A percentile compares a stretch with the other conserved stretches of the same genome.
phyloP scores from a whole-genome alignment of 2,329 filamentous ascomycete species.

The Falciphora oryzae region DNA sequence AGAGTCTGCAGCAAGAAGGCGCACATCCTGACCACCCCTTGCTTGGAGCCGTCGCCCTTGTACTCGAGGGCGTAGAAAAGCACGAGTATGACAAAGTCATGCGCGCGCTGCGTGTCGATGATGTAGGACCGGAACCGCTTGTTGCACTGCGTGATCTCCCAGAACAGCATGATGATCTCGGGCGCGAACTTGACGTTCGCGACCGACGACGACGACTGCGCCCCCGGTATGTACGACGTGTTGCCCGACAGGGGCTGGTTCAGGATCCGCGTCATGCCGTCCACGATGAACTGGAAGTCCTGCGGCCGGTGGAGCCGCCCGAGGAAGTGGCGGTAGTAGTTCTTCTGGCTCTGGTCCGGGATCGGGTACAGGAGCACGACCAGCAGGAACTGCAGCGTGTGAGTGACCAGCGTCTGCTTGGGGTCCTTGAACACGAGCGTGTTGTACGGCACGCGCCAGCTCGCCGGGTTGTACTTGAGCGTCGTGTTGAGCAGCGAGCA shows the following conservation, averaged over 20 bases:
- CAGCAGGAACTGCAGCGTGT: slow-evolving; percentile 86
- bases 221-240: slow-evolving; percentile 79
- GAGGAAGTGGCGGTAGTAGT: slow-evolving; percentile 89
- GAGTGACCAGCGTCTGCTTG: slow-evolving; percentile 84
- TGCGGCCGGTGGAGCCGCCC: slow-evolving; percentile 86
- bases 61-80: slow-evolving; percentile 92
- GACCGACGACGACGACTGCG: slow-evolving; percentile 57
- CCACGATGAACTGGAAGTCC: slow-evolving; percentile 95
- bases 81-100: slow-evolving; percentile 87
- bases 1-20: slow-evolving; percentile 94
- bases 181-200: slow-evolving; percentile 65
- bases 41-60: slow-evolving; percentile 77
- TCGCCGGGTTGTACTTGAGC: slow-evolving; percentile 90
- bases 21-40: slow-evolving; percentile 93
- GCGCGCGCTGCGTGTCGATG: slow-evolving; percentile 86
- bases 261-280: slow-evolving; percentile 87
- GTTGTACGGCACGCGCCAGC: slow-evolving; percentile 92
- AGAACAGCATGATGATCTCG: slow-evolving; percentile 95
- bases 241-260: slow-evolving; percentile 90
- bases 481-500: slow-evolving; percentile 94
- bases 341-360: slow-evolving; percentile 69
- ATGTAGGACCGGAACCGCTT: slow-evolving; percentile 96
- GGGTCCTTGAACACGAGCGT: slow-evolving; percentile 87
- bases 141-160: slow-evolving; percentile 96
- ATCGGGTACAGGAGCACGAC: slow-evolving; percentile 81